phyloP scores from a whole-genome alignment of 2,329 filamentous ascomycete genomes.

The Ustilaginoidea virens region DNA sequence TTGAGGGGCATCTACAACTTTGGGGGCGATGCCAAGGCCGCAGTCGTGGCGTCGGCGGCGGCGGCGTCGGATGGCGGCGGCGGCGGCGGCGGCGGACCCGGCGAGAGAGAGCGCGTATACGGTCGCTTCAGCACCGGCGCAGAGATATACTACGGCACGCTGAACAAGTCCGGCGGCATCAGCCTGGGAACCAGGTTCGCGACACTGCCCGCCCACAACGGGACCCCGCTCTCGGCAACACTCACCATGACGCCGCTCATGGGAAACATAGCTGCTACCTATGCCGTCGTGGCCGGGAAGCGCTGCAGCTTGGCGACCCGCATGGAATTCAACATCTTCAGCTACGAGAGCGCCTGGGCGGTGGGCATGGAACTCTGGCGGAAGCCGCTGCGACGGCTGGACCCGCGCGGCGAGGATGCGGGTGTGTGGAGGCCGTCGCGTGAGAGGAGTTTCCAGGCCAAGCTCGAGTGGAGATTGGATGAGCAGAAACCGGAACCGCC shows the following conservation, averaged over 20 bases:
- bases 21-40: constrained; percentile 42
- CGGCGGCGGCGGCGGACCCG: constrained; percentile 10
- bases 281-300: constrained; percentile 74
- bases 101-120: constrained; percentile 46
- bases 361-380: constrained; percentile 91
- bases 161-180: constrained; percentile 88
- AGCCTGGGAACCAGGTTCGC: constrained; percentile 82
- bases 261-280: constrained; percentile 82
- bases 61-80: constrained; percentile 7
- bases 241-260: constrained; percentile 88
- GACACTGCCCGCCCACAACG: constrained; percentile 64
- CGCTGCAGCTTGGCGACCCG: constrained; percentile 75
- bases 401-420: constrained; percentile 17
- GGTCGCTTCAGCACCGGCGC: constrained; percentile 82
- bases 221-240: constrained; percentile 86
- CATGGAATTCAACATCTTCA: constrained; percentile 96
- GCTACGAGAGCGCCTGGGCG: constrained; percentile 88
- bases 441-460: constrained; percentile 33
- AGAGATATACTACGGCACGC: constrained; percentile 86
- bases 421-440: constrained; percentile 1
- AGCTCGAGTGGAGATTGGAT: constrained; percentile 33
- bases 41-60: constrained; percentile 19
- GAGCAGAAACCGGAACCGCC: constrained; percentile 22
- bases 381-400: constrained; percentile 30
- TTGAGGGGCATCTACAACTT: constrained; percentile 90